phyloP scores from a whole-genome alignment of 139 green algal genomes.

The Raphidocelis subcapitata region DNA sequence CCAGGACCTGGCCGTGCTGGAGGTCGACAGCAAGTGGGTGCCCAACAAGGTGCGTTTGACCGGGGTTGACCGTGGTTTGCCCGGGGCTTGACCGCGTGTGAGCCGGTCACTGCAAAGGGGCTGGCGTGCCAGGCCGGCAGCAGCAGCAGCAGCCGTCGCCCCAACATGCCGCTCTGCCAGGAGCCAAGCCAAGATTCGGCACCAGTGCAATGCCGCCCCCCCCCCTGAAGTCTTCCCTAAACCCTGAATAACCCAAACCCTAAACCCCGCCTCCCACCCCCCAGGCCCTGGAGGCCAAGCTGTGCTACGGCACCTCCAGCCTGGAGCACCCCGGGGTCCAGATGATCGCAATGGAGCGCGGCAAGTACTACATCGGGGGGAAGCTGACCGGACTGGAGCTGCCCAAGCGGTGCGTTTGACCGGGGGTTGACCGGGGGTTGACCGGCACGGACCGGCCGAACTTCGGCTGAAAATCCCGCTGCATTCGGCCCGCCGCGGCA shows the following conservation, averaged over 20 bases:
- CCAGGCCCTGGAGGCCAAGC: constrained; percentile 51
- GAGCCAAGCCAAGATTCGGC: too few species aligned
- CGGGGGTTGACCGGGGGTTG: too few species aligned
- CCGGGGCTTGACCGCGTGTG: too few species aligned
- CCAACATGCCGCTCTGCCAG: too few species aligned
- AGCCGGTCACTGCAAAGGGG: too few species aligned
- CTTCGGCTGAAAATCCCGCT: too few species aligned
- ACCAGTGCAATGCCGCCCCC: too few species aligned
- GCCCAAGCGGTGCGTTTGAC: constrained; percentile 44
- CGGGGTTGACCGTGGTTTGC: background rate
- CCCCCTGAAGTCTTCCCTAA: too few species aligned
- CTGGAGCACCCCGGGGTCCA: constrained; percentile 94
- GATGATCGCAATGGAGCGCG: constrained; percentile 91
- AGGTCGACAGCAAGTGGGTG: constrained; percentile 65
- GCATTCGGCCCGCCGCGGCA: too few species aligned
- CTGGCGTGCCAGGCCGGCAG: too few species aligned
- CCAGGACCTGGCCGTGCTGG: constrained; percentile 78
- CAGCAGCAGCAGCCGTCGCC: too few species aligned
- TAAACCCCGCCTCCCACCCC: background rate
- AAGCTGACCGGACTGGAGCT: constrained; percentile 54
- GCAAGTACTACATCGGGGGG: constrained; percentile 78
- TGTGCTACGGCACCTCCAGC: constrained; percentile 86
- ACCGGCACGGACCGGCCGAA: too few species aligned
- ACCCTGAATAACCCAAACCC: constrained; percentile 87
- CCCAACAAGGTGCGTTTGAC: constrained; percentile 63